phyloP scores from a whole-genome alignment of 495 filamentous ascomycete genomes.

The Penicillium steckii region DNA sequence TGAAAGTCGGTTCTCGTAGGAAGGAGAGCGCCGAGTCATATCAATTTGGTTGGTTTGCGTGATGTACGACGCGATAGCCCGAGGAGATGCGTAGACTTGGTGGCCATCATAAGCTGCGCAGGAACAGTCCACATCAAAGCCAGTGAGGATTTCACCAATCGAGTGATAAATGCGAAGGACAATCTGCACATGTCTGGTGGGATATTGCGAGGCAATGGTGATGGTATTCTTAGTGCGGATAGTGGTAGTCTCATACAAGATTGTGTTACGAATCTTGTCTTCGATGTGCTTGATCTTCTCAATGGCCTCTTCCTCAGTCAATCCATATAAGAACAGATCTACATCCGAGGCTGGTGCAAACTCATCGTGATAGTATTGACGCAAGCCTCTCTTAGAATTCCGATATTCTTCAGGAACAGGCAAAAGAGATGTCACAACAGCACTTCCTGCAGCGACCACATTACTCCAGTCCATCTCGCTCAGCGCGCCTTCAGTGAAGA shows the following conservation, averaged over 20 bases:
- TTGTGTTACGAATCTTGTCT: constrained; percentile 61
- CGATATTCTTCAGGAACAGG: constrained; percentile 66
- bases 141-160: constrained; percentile 75
- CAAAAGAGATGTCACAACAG: constrained; percentile 70
- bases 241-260: constrained; percentile 73
- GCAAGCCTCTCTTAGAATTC: constrained; percentile 57
- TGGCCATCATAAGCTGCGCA: constrained; percentile 76
- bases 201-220: constrained; percentile 80
- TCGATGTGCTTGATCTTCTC: constrained; percentile 84
- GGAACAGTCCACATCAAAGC: constrained; percentile 83
- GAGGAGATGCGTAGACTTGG: constrained; percentile 70
- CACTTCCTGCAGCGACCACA: constrained; percentile 72
- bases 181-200: constrained; percentile 77
- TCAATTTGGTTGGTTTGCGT: constrained; percentile 80
- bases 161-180: constrained; percentile 82
- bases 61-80: constrained; percentile 70
- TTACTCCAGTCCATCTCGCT: constrained; percentile 74
- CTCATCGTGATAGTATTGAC: constrained; percentile 75
- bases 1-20: constrained; percentile 83
- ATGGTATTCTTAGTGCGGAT: constrained; percentile 81
- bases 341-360: constrained; percentile 82
- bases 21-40: constrained; percentile 73
- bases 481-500: constrained; percentile 70
- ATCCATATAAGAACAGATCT: constrained; percentile 78
- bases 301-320: constrained; percentile 68